Base-by-base conservation (phyloP, 176 grass and related monocot species). In the Carex kokanica region DNA sequence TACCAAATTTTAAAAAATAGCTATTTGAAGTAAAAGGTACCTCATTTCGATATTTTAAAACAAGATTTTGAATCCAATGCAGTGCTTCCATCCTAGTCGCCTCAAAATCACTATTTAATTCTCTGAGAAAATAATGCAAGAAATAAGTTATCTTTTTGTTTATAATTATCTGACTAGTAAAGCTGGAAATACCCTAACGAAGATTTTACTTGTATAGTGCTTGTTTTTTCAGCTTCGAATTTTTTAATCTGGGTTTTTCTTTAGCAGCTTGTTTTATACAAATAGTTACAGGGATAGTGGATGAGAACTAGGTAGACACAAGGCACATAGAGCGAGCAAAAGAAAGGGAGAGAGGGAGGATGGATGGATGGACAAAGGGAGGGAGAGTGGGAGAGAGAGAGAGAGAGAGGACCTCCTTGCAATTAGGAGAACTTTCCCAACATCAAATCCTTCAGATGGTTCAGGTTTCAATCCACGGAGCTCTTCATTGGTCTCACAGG, bases 401-500 rank as follows among this genome's bases (percentile, higher is more conserved):
- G 40, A 80, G 41, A 80, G 27, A 84, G 52, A 81, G 60, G 84
- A 99, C 96, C 96, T 99, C 83, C 94, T 90, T 59, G 89, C 92
- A 41, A 99, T 95, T 25, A 74, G 70, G 40, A 99, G 93, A 85
- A 99, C 94, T 3, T 89, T 91, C 84, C 88, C 89, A 32, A 99
- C 94, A 72, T 99, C 87, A 84, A 96, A 99, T 90, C 93, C 97
- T 86, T 95, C 93, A 53, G 88, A 78, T 86, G 93, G 93, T 87
- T 96, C 91, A 74, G 91, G 89, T 90, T 81, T 90, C 74, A 99
- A 91, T 91, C 81, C 91, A 81, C 93, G 89, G 64, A 99, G 97
- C 74, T 96, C 97, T 84, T 96, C 93, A 79, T 99, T 99, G 27
- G 97, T 99, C 93, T 99, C 97, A 84, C 97, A 90, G 18, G 91